A percentile compares a stretch with the other conserved stretches of the same genome.
Conservation (phyloP, 306 rosid species). For the Prosopis cineraria region DNA sequence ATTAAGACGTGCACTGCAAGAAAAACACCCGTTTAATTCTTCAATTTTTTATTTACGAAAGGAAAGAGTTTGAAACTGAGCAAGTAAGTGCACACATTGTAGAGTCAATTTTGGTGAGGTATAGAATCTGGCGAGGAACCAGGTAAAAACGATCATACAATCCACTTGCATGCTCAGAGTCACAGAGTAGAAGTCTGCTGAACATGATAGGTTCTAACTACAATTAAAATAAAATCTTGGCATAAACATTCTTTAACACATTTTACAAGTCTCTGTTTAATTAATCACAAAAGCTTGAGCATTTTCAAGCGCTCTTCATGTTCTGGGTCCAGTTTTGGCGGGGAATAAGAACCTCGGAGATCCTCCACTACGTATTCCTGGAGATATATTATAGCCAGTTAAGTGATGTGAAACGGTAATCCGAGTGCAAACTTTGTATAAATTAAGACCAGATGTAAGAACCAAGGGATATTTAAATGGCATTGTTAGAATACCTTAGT, state of each 20-base stretch:
- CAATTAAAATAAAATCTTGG: background rate
- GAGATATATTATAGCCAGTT: conserved; percentile 16
- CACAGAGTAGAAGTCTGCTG: conserved; percentile 32
- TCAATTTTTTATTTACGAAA: background rate
- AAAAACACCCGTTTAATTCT: background rate
- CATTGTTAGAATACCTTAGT: conserved; percentile 61
- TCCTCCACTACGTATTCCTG: conserved; percentile 98
- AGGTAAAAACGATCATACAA: conserved; percentile 24
- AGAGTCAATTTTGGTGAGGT: conserved; percentile 24
- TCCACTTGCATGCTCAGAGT: conserved; percentile 31
- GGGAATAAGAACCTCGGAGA: conserved; percentile 73
- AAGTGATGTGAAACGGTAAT: background rate
- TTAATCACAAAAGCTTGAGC: conserved; percentile 74
- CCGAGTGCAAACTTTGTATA: conserved; percentile 1
- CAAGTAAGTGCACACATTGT: conserved; percentile 7
- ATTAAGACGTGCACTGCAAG: background rate
- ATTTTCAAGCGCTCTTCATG: conserved; percentile 92
- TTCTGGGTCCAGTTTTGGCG: conserved; percentile 89
- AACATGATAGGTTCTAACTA: conserved; percentile 28
- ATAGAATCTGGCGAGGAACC: conserved; percentile 31
- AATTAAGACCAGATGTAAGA: conserved; percentile 5
- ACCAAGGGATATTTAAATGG: background rate
- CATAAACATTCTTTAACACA: conserved; percentile 17
- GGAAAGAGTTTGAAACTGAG: background rate
- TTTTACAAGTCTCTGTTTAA: conserved; percentile 31